Evolutionary conservation across 345 rosid genomes (phyloP), one percentile per base, ranked within the genome.

Genomic region (Tarenaya hassleriana): DNA sequence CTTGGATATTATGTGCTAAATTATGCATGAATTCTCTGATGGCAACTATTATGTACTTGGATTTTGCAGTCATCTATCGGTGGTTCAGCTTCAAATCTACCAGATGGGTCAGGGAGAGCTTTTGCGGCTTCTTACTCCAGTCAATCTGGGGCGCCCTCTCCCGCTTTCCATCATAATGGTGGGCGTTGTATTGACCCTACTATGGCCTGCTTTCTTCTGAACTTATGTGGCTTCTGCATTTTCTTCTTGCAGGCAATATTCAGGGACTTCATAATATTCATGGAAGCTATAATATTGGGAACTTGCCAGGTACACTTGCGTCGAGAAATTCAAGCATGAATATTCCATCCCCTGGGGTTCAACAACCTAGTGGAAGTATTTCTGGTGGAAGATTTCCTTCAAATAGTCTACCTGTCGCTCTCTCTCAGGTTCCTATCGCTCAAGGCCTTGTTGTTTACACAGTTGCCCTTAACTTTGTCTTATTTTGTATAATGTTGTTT

Each of bases 231-330:
- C 33, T 24, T 53, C 17, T 7, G 13, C 18, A 8, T 41, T 38
- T 58, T 73, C 33, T 32, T 58, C 20, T 27, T 70, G 61, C 78
- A 88, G 95, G 92, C 31, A 64, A 73, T 38, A 76, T 94, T 67
- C 99, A 86, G 70, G 97, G 95, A 43, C 68, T 88, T 61, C 97
- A 88, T 69, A 81, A 80, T 53, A 67, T 88, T 66, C 94, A 94
- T 67, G 99, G 95, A 52, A 82, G 80, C 69, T 94, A 75, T 72
- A 94, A 83, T 70, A 80, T 86, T 60, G 81, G 97, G 66, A 88
- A 72, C 78, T 79, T 94, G 75, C 80, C 84, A 15, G 91, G 94
- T 67, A 76, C 91, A 34, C 87, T 94, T 46, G 39, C 87, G 72
- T 94, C 97, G 48, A 88, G 99, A 73, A 94, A 80, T 74, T 78